Percentiles rank a stretch among this genome's conserved stretches.
These are phyloP conservation scores for Benincasa hispida DNA, from an alignment of 306 rosid species.

Conservation along the genomic window DNA sequence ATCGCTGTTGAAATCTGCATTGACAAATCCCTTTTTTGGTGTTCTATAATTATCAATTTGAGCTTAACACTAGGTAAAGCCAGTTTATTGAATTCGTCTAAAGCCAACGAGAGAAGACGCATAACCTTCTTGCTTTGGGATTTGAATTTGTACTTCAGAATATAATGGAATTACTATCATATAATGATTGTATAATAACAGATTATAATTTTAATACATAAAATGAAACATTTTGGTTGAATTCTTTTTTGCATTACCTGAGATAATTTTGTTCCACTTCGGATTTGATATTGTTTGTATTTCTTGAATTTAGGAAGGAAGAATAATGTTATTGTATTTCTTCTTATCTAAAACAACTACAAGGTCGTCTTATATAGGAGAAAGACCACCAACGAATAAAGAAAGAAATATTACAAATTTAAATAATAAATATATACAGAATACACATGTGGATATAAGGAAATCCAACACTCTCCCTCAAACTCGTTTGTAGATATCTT, in stretches of 20 bases:
- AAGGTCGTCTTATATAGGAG: too few species aligned
- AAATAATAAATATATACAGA: too few species aligned
- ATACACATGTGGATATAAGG: too few species aligned
- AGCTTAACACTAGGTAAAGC: background rate
- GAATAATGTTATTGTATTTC: too few species aligned
- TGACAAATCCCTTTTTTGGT: conserved; percentile 85
- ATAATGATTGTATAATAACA: background rate
- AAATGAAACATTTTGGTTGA: background rate
- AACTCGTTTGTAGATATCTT: too few species aligned
- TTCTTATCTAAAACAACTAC: too few species aligned
- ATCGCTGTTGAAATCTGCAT: conserved; percentile 43
- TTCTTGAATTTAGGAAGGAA: too few species aligned
- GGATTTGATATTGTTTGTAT: background rate
- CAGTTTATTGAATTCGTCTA: background rate
- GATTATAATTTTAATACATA: background rate
- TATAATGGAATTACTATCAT: background rate
- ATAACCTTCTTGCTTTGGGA: background rate
- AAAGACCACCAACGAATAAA: too few species aligned
- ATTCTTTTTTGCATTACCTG: background rate
- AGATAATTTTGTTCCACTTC: background rate
- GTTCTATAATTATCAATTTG: conserved; percentile 19
- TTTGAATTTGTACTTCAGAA: background rate
- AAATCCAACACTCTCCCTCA: too few species aligned
- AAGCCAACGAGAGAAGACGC: background rate
- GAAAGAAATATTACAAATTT: too few species aligned